Conservation (phyloP, 805 yeast species). For the Wickerhamomyces canadensis region DNA sequence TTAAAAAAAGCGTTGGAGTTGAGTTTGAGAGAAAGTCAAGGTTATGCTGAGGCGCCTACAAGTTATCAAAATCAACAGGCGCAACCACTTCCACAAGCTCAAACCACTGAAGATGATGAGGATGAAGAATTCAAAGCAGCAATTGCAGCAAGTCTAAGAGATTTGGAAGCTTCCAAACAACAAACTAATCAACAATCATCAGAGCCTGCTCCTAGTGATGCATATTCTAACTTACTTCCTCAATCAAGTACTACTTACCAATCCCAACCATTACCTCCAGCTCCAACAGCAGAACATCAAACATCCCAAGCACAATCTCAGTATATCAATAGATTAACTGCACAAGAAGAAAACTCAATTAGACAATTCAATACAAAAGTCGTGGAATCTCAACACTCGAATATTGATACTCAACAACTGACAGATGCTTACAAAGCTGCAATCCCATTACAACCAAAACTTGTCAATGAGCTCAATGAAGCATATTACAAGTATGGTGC, state of each 20-base stretch:
- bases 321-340: constrained; percentile 26
- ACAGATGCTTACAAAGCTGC: constrained; percentile 57
- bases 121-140: constrained; percentile 93
- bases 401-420: constrained; percentile 38
- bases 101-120: constrained; percentile 44
- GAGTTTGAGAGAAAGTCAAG: constrained; percentile 54
- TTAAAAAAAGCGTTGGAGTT: constrained; percentile 71
- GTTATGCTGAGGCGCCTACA: constrained; percentile 15
- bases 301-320: constrained; percentile 3
- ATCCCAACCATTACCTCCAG: constrained; percentile 14
- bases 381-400: constrained; percentile 27
- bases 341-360: constrained; percentile 65
- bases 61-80: constrained; percentile 14
- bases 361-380: constrained; percentile 65
- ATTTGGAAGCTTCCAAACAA: constrained; percentile 40
- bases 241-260: constrained; percentile 4
- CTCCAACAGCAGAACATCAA: constrained; percentile 12
- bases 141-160: constrained; percentile 83
- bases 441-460: constrained; percentile 59
- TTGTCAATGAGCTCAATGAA: constrained; percentile 53
- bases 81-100: constrained; percentile 5
- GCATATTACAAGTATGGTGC: constrained; percentile 58
- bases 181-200: constrained; percentile 17
- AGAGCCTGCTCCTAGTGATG: constrained; percentile 3
- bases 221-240: constrained; percentile 15